These are phyloP conservation scores for Oxyria digyna DNA, from an alignment of 148 eudicot genomes.

Conservation along the genomic window DNA sequence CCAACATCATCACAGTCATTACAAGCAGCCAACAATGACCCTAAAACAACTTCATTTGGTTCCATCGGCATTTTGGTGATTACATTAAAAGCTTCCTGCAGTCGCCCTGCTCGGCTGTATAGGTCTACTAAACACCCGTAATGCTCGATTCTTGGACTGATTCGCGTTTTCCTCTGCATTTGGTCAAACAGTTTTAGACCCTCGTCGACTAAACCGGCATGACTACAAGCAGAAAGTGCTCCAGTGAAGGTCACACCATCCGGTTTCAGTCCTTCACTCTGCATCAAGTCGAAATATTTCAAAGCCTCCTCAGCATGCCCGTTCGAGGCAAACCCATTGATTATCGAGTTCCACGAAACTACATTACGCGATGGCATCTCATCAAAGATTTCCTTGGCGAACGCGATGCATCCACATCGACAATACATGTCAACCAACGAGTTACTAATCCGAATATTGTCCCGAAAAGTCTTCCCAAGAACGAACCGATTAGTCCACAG, in stretches of 20 bases:
- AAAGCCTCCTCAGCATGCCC: constrained; percentile 37
- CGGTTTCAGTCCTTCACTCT: constrained; percentile 27
- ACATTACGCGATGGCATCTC: constrained; percentile 29
- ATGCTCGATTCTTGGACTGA: constrained; percentile 48
- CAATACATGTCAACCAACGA: constrained; percentile 58
- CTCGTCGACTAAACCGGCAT: constrained; percentile 42
- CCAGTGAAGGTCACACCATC: constrained; percentile 56
- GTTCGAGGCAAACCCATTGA: constrained; percentile 48
- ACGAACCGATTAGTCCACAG: constrained; percentile 43
- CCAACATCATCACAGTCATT: constrained; percentile 29
- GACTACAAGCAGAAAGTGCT: constrained; percentile 58
- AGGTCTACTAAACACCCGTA: constrained; percentile 62
- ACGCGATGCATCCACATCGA: constrained; percentile 52
- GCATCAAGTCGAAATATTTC: constrained; percentile 29
- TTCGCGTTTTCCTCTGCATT: constrained; percentile 30
- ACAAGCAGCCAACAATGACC: constrained; percentile 48
- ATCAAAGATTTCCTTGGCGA: constrained; percentile 36
- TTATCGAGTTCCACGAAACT: constrained; percentile 59
- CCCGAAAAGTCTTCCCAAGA: constrained; percentile 15
- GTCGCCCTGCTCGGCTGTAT: constrained; percentile 43
- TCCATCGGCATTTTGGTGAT: constrained; percentile 41
- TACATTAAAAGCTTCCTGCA: constrained; percentile 35
- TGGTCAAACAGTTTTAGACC: constrained; percentile 29
- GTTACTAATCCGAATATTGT: constrained; percentile 32
- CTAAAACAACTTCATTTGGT: constrained; percentile 39